phyloP scores from a whole-genome alignment of 805 yeast species.

The Ogataea dorogensis region DNA sequence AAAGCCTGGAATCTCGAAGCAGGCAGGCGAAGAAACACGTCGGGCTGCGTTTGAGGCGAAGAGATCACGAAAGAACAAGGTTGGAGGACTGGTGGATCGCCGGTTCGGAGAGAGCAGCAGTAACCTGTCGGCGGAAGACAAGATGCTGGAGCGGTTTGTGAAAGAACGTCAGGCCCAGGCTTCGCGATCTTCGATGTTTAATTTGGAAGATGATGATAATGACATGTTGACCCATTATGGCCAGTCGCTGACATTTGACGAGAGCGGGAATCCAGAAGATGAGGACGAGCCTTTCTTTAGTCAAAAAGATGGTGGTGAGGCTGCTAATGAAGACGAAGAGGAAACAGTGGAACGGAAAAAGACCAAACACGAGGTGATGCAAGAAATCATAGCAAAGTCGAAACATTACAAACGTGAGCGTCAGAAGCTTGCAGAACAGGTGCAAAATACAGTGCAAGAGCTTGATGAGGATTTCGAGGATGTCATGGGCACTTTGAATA shows the following conservation, averaged over 20 bases:
- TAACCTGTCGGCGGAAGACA: constrained; percentile 78
- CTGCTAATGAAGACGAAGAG: constrained; percentile 35
- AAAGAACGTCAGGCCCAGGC: constrained; percentile 71
- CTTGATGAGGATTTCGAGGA: constrained; percentile 74
- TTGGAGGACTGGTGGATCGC: constrained; percentile 78
- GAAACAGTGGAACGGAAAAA: constrained; percentile 53
- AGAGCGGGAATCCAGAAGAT: constrained; percentile 30
- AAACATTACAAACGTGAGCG: constrained; percentile 75
- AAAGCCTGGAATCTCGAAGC: constrained; percentile 67
- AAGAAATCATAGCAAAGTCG: constrained; percentile 79
- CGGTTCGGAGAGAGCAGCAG: constrained; percentile 88
- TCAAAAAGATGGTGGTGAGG: constrained; percentile 32
- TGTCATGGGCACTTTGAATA: constrained; percentile 45
- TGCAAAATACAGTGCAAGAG: constrained; percentile 60
- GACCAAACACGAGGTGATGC: constrained; percentile 82
- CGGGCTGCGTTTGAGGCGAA: constrained; percentile 61
- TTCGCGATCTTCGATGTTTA: constrained; percentile 60
- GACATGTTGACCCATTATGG: constrained; percentile 78
- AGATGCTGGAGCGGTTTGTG: constrained; percentile 93
- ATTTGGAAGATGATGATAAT: constrained; percentile 68
- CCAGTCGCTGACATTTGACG: constrained; percentile 55
- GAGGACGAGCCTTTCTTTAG: constrained; percentile 32
- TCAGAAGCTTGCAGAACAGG: constrained; percentile 59
- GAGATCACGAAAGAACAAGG: constrained; percentile 61
- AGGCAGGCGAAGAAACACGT: constrained; percentile 64